Conservation (phyloP, 2,329 filamentous ascomycete genomes). For the Trichoderma lentiforme region DNA sequence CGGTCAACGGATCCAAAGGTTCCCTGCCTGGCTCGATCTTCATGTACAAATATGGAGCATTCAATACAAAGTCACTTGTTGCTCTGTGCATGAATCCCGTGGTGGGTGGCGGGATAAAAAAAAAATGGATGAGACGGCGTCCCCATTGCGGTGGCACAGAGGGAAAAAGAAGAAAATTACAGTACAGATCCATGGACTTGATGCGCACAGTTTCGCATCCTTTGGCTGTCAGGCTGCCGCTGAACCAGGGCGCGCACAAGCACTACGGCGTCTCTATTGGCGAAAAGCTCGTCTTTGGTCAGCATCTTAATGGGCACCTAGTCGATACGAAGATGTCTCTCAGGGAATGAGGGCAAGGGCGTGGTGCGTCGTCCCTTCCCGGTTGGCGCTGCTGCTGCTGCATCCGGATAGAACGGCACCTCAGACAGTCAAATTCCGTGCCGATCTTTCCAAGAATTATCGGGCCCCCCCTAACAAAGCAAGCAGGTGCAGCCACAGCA, state of each 20-base stretch:
- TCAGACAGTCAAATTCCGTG: slow-evolving; percentile 1
- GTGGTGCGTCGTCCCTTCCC: slow-evolving; percentile 1
- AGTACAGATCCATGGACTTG: not conserved
- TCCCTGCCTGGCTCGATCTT: not conserved
- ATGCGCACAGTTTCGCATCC: not conserved
- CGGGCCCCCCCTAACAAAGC: not conserved
- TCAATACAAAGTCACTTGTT: not conserved
- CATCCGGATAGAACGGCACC: slow-evolving; percentile 18
- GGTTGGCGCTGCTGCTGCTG: slow-evolving; percentile 15
- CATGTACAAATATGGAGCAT: not conserved
- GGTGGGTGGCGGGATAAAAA: not conserved
- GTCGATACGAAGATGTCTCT: not conserved
- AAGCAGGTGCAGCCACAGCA: not conserved
- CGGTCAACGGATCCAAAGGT: not conserved
- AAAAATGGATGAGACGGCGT: not conserved
- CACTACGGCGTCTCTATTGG: not conserved
- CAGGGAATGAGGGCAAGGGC: not conserved
- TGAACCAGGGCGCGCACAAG: not conserved
- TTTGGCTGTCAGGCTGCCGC: not conserved
- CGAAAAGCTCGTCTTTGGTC: not conserved
- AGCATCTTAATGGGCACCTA: not conserved
- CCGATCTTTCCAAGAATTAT: slow-evolving; percentile 11
- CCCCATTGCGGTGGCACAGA: not conserved
- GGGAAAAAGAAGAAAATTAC: not conserved
- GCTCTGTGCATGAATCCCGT: not conserved